Base-by-base conservation (phyloP, 176 grass and related monocot species). In the Alopecurus myosuroides region DNA sequence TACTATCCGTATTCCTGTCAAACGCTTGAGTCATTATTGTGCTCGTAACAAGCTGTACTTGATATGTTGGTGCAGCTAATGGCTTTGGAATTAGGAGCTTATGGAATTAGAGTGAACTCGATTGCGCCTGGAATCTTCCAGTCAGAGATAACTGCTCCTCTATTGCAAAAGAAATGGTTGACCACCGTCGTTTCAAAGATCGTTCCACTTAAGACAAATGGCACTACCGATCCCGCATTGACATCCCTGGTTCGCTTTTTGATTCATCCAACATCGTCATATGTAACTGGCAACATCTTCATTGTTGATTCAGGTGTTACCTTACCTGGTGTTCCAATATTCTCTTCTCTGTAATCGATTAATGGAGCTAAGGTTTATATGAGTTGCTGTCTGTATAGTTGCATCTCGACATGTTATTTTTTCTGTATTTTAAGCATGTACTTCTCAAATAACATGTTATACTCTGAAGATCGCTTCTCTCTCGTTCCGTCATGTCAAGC, bases 281-380 rank as follows among this genome's bases (percentile, higher is more conserved):
- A 98, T 92, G 85, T 98, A 41, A 82, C 91, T 37, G 93, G 93
- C 10, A 98, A 95, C 82, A 86, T 94, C 36, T 98, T 95, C 23
- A 4, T 92, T 11, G 83, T 95, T 9, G 93, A 98, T 77, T 86
- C 91, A 14, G 93, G 96, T 74, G 88, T 40, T 56, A 90, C 77
- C 39, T 15, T 95, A 80, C 82, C 93, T 44, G 96, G 93, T 74
- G 52, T 95, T 62, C 97, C 97, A 15, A 74, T 98, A 77, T 98
- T 87, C 88, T 98, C 91, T 61, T 98, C 93, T 42, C 81, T 98
- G 28, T 98, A 83, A 87, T 84, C 13, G 13, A 79, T 80, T 81
- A 45, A 22, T 40, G 4, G 42, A 41, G 18, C 30, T 51, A 83
- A 33, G 13, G 5, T 40, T 22, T 7, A 33, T 71, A 61, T 28